These are phyloP conservation scores for Emericellopsis cladophorae DNA, from an alignment of 2,329 filamentous ascomycete species.

Conservation along the genomic window DNA sequence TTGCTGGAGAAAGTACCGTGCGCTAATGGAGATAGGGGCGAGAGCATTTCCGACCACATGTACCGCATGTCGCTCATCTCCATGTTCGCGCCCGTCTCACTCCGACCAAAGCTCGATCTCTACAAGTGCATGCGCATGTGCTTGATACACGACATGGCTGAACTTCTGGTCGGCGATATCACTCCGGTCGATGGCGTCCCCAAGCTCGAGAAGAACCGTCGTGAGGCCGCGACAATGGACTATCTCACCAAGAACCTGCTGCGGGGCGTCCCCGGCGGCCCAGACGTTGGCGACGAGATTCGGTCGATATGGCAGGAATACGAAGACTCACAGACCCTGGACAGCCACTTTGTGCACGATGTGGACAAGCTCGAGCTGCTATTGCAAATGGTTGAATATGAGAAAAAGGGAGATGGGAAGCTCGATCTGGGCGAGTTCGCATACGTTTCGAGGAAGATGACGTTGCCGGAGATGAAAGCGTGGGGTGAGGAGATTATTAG, in stretches of 20 bases:
- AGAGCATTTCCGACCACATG: constrained; percentile 98
- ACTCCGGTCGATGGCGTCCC: constrained; percentile 79
- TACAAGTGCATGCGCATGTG: constrained; percentile 88
- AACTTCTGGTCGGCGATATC: constrained; percentile 89
- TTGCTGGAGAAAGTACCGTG: neutral
- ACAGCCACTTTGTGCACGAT: constrained; percentile 87
- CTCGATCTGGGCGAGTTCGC: constrained; percentile 80
- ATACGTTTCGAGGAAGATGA: constrained; percentile 62
- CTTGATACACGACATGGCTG: constrained; percentile 94
- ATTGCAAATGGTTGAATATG: constrained; percentile 94
- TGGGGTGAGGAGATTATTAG: constrained; percentile 69
- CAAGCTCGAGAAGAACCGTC: constrained; percentile 79
- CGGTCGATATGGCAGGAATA: constrained; percentile 87
- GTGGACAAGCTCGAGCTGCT: constrained; percentile 95
- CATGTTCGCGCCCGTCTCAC: constrained; percentile 71
- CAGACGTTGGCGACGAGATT: constrained; percentile 52
- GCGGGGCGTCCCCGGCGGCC: constrained; percentile 60
- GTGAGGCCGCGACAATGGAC: constrained; percentile 85
- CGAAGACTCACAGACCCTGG: constrained; percentile 72
- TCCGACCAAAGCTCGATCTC: constrained; percentile 62
- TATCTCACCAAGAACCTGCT: constrained; percentile 67
- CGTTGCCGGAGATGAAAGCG: constrained; percentile 61
- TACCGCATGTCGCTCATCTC: constrained; percentile 98
- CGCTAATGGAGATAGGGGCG: constrained; percentile 38
- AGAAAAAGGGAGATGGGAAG: constrained; percentile 52